Base-by-base conservation (phyloP, 176 grass and related monocot genomes). In the Oryza officinalis region DNA sequence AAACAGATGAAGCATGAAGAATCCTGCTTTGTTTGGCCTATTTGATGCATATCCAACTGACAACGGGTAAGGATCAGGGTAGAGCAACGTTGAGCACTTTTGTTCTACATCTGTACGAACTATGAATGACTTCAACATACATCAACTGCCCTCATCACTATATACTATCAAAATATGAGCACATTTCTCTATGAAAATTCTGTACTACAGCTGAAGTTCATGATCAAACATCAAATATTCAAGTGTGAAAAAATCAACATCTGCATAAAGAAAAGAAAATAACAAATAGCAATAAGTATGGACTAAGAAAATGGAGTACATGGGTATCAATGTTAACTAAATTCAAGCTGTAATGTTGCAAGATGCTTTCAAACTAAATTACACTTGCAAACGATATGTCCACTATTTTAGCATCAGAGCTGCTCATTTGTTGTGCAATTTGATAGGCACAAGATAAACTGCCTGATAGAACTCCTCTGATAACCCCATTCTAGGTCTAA, bases 181-280 rank as follows among this genome's bases (percentile, higher is more conserved):
- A 9, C 20, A 59, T 59, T 59, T 28, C 30, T 20, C 67, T 81
- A 81, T 20, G 45, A 17, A 70, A 82, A 77, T 71, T 87, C 15
- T 69, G 52, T 27, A 38, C 20, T 27, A 5, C 5, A 78, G 60
- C 59, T 78, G 17, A 77, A 31, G 46, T 70, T 57, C 79, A 40
- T 80, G 26, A 67, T 67, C 26, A 79, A 79, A 47, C 75, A 47
- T 49, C 2, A 47, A 72, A 27, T 30, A 50, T 20, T 30, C 27
- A 52, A 52, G 4, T 1, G 0, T 13, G 22, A 22, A 52, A 13
- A 22, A 17, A 67, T 67, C 28, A 40, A 54, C 57, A n/a, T 35
- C 30, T 13, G 35, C 32, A 69, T 69, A 37, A 35, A 25, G 28
- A 47, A 80, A 3, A 73, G 3, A 5, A 65, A 47, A 25, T 3